Percentiles rank a stretch among this genome's conserved stretches.
Conservation (phyloP, 495 filamentous ascomycete species). For the Aspergillus diversus region DNA sequence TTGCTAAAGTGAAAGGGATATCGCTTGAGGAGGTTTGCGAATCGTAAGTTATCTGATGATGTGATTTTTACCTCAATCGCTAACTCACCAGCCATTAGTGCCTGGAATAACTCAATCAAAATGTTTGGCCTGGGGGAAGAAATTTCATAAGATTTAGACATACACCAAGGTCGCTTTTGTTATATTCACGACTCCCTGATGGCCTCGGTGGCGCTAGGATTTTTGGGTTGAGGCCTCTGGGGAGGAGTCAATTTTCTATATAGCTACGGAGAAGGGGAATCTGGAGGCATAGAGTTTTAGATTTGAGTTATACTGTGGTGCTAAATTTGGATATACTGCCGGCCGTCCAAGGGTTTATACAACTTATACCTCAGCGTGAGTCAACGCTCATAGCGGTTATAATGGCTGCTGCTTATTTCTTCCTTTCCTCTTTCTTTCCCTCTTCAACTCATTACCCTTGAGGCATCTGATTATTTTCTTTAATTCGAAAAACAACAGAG, state of each 20-base stretch:
- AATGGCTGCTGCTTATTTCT: background rate
- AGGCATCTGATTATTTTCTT: background rate
- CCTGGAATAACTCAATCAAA: conserved; percentile 79
- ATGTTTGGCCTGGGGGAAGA: conserved; percentile 75
- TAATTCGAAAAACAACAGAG: background rate
- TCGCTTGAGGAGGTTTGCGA: conserved; percentile 80
- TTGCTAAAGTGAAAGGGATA: conserved; percentile 83
- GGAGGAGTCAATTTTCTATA: too few species aligned
- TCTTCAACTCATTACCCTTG: background rate
- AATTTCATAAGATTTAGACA: conserved; percentile 13
- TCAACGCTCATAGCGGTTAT: background rate
- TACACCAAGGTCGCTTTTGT: background rate
- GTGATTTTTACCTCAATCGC: conserved; percentile 16
- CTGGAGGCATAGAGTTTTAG: background rate
- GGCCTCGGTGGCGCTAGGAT: too few species aligned
- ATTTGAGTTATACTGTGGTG: background rate
- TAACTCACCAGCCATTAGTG: conserved; percentile 37
- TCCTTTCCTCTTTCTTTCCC: conserved; percentile 1
- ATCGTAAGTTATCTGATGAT: conserved; percentile 55
- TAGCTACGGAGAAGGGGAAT: background rate
- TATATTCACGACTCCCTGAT: background rate
- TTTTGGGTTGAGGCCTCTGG: too few species aligned
- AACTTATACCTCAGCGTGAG: background rate
- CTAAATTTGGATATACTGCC: background rate
- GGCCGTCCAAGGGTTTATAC: background rate